A percentile compares a stretch with the other conserved stretches of the same genome.
phyloP scores from a whole-genome alignment of 2,329 filamentous ascomycete species.

The Claviceps arundinis region DNA sequence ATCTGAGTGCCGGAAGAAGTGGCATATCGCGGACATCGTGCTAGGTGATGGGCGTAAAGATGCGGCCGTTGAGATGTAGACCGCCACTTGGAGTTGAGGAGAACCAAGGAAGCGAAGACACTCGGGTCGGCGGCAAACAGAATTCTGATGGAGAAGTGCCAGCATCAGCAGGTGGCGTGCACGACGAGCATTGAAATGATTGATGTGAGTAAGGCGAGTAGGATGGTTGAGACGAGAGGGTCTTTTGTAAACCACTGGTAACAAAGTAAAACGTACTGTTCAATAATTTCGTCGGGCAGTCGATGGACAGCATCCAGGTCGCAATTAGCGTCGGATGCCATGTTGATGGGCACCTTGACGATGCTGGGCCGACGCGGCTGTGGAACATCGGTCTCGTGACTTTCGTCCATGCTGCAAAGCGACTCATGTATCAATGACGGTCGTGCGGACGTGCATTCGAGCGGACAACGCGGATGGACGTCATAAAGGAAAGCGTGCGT shows the following conservation, averaged over 20 bases:
- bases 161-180: not conserved
- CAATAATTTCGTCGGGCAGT: conserved; percentile 56
- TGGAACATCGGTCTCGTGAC: conserved; percentile 14
- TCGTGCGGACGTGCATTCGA: not conserved
- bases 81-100: conserved; percentile 54
- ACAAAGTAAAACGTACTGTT: conserved; percentile 40
- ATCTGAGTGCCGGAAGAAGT: conserved; percentile 32
- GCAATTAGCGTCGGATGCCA: conserved; percentile 10
- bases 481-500: not conserved
- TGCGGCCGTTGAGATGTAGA: conserved; percentile 48
- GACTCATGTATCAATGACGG: not conserved
- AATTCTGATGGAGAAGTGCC: conserved; percentile 33
- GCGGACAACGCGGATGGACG: not conserved
- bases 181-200: not conserved
- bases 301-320: conserved; percentile 31
- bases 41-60: conserved; percentile 50
- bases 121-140: conserved; percentile 45
- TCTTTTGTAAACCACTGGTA: not conserved
- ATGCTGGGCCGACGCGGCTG: conserved; percentile 20
- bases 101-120: conserved; percentile 51
- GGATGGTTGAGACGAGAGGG: not conserved
- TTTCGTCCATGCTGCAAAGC: conserved; percentile 13
- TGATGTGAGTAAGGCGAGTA: too few species aligned
- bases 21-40: conserved; percentile 45
- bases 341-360: conserved; percentile 18